Base-by-base conservation (phyloP, 306 rosid genomes). In the Lathyrus oleraceus region DNA sequence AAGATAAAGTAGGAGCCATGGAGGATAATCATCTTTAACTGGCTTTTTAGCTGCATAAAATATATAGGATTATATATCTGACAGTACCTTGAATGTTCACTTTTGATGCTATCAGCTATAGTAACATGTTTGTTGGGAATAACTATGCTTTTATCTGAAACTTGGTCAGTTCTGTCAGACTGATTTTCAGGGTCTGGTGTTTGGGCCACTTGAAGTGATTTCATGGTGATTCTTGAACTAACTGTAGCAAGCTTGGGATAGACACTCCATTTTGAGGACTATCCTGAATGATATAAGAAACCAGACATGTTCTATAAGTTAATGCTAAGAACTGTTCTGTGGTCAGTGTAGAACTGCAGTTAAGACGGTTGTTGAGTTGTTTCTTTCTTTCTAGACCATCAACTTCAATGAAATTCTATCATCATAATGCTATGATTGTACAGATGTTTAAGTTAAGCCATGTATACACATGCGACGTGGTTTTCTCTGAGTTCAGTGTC, bases 251-350 rank as follows among this genome's bases (percentile, higher is more conserved):
- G 70, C 76, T 35, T 59, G 60, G 75, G 78, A 64, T 60, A 52
- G 67, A 77, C 40, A 47, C 6, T 38, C 5, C 63, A 69, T 61
- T 76, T 44, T 49, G 61, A 61, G 30, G 73, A 61, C 70, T 70
- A 16, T 27, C 0, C 60, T 30, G 78, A 40, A 65, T 78, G 51
- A 17, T 76, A 69, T 13, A 65, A 60, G 69, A 48, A 45, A 62
- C 7, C 25, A n/a, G 8, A 59, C 27, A 27, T 36, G 61, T n/a
- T 45, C 71, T 61, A 61, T 48, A 20, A 69, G 77, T 90, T 78
- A 93, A 88, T 93, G 89, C 67, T 81, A 85, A 83, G 84, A 87
- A 77, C 39, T 71, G 86, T 87, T 90, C 23, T 94, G 88, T 90
- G 98, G 98, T 59, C 74, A 53, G 15, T 69, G 72, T 63, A 30